phyloP scores from a whole-genome alignment of 768 basidiomycete species.

The Brasilioporus rufonigricans region DNA sequence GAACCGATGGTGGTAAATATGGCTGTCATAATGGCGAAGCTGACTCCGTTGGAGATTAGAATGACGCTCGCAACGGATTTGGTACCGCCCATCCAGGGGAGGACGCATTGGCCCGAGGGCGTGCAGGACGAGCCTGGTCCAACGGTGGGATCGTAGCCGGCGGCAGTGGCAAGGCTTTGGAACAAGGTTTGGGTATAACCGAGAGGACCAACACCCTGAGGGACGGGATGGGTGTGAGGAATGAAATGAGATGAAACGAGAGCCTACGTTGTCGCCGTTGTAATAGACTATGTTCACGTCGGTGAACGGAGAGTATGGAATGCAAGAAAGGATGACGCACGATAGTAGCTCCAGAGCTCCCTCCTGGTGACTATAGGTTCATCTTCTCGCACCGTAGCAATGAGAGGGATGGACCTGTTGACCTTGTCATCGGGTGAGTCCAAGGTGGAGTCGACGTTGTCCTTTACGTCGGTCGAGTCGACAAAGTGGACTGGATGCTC shows the following conservation, averaged over 20 bases:
- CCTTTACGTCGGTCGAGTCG: slow-evolving; percentile 10
- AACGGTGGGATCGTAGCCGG: slow-evolving; percentile 70
- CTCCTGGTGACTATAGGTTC: slow-evolving; percentile 70
- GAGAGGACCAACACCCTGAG: slow-evolving; percentile 64
- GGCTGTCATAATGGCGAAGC: slow-evolving; percentile 77
- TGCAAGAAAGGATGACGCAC: slow-evolving; percentile 31
- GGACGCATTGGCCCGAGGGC: slow-evolving; percentile 70
- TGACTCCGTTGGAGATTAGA: slow-evolving; percentile 72
- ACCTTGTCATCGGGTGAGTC: slow-evolving; percentile 7
- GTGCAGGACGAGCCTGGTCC: slow-evolving; percentile 72
- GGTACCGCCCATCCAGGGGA: slow-evolving; percentile 73
- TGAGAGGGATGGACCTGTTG: slow-evolving; percentile 27
- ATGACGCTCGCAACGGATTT: slow-evolving; percentile 75
- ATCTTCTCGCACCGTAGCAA: slow-evolving; percentile 42
- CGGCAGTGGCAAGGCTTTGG: slow-evolving; percentile 65
- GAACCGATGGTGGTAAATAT: slow-evolving; percentile 78
- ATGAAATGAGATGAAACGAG: background rate
- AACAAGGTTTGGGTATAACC: slow-evolving; percentile 73
- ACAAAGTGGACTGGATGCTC: background rate
- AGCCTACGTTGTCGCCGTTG: slow-evolving; percentile 73
- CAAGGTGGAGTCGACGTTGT: slow-evolving; percentile 4
- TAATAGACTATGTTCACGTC: slow-evolving; percentile 57
- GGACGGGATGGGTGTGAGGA: background rate
- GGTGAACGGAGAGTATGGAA: background rate
- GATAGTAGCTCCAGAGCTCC: slow-evolving; percentile 81